Conservation (phyloP, 148 eudicot species). For the Rhododendron kiyosumense region DNA sequence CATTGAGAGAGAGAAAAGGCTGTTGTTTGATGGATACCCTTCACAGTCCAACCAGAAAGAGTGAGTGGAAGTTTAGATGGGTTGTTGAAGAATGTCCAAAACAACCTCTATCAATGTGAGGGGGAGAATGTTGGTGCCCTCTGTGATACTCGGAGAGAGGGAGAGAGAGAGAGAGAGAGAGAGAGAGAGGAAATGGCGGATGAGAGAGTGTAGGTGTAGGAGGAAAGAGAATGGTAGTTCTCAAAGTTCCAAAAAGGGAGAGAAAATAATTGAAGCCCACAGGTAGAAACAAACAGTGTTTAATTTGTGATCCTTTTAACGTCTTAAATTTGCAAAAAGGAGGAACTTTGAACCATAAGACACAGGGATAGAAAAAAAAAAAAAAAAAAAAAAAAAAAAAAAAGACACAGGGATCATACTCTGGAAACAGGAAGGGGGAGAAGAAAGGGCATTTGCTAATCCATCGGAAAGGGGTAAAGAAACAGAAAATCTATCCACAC, state of each 20-base stretch:
- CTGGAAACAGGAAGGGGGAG: neutral
- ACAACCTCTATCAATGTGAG: neutral
- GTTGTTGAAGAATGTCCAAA: constrained; percentile 4
- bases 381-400: too few species aligned
- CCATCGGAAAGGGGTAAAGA: too few species aligned
- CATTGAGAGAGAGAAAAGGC: neutral
- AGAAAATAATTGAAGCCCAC: neutral
- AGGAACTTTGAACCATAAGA: neutral
- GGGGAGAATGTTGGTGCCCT: neutral
- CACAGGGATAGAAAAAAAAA: too few species aligned
- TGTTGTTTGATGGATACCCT: neutral
- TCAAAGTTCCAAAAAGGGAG: neutral
- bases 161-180: constrained; percentile 7
- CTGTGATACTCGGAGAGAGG: too few species aligned
- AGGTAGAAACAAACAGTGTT: too few species aligned
- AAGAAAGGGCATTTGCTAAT: too few species aligned
- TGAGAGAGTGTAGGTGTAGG: neutral
- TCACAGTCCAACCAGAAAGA: neutral
- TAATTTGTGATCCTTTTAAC: neutral
- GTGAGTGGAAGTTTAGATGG: neutral
- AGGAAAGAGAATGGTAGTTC: neutral
- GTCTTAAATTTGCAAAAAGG: neutral
- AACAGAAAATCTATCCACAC: too few species aligned
- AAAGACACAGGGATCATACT: neutral
- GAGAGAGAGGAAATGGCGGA: neutral